Base-by-base conservation (phyloP, 2,329 filamentous ascomycete genomes). In the Curvularia hawaiiensis region DNA sequence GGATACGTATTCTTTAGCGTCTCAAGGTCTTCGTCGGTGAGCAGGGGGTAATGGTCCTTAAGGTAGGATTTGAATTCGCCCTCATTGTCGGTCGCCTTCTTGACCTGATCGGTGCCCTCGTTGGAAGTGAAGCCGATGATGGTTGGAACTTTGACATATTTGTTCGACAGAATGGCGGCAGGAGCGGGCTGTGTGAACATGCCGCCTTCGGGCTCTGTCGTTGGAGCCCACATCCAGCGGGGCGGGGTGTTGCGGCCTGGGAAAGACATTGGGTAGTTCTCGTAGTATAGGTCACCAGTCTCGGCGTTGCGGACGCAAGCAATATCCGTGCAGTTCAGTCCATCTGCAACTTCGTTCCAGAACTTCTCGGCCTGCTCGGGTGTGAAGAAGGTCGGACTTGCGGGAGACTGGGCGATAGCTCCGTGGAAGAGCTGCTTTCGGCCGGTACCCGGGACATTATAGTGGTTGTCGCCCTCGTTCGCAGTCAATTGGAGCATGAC, bases 1-100 rank as follows among this genome's bases (percentile, higher is more conserved):
- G 70, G 70, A 46, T 72, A 74, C 10, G 63, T 69, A 3, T 63
- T 58, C 2, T 52, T 65, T 20, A 74, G 64, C 2, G 64, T 58
- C 30, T 62, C 55, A 28, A 83, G 79, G 41, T 80, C 82, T 55
- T 83, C 81, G 65, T 84, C 82, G 3, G 84, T 77, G 3, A 85
- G 77, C 0, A 84, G 72, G 4, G 85, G 78, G 35, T 82, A 74
- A 58, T 74, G 71, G 51, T 74, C 70, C 54, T 69, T 68, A 33
- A 74, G 61, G 58, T 74, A 74, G 44, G 61, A 59, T 50, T 70
- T 73, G 55, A 74, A 70, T 14, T 71, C 71, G 73, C 74, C 52
- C 75, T 80, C 38, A 63, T 70, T 55, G 66, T 81, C 65, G 58
- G 72, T 64, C 31, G 60, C 43, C 68, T 70, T 67, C 67, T 72